Conservation (phyloP, 1,139 yeast species). For the Entelexis sorbosivorans region DNA sequence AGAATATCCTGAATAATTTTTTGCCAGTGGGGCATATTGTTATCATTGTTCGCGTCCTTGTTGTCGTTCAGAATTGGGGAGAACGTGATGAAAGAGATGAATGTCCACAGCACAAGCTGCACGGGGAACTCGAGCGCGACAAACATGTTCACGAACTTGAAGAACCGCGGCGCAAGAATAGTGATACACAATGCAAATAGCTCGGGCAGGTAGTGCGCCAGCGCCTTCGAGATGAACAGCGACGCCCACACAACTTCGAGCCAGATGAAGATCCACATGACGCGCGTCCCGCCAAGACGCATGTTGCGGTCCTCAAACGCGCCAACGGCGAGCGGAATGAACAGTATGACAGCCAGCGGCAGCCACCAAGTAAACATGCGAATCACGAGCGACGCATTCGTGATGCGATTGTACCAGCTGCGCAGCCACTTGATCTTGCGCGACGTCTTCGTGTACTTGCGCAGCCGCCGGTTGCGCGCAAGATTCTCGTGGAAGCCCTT, state of each 20-base stretch:
- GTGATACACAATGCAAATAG: slow-evolving; percentile 28
- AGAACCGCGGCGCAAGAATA: slow-evolving; percentile 30
- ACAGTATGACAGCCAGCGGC: slow-evolving; percentile 33
- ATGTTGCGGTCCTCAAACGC: slow-evolving; percentile 30
- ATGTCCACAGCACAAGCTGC: slow-evolving; percentile 30
- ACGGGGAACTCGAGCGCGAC: slow-evolving; percentile 32
- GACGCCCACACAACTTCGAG: slow-evolving; percentile 37
- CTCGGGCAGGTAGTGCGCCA: slow-evolving; percentile 31
- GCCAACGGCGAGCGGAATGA: slow-evolving; percentile 34
- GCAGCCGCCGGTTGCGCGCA: slow-evolving; percentile 20
- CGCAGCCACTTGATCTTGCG: slow-evolving; percentile 25
- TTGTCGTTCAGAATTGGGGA: slow-evolving; percentile 32
- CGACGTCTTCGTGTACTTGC: slow-evolving; percentile 19
- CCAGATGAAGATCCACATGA: slow-evolving; percentile 37
- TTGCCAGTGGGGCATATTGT: slow-evolving; percentile 32
- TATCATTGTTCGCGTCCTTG: slow-evolving; percentile 25
- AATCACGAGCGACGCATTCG: slow-evolving; percentile 29
- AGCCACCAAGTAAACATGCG: slow-evolving; percentile 33
- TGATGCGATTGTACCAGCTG: slow-evolving; percentile 24
- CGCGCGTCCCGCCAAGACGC: slow-evolving; percentile 29
- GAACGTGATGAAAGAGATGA: slow-evolving; percentile 32
- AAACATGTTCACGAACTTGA: slow-evolving; percentile 30
- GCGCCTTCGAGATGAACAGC: slow-evolving; percentile 30
- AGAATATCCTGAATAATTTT: slow-evolving; percentile 30
- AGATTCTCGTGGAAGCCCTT: slow-evolving; percentile 24